Evolutionary conservation across 495 filamentous ascomycete species (phyloP), one percentile per base, ranked within the genome.

Genomic region (Sabuloglossum arenarium): DNA sequence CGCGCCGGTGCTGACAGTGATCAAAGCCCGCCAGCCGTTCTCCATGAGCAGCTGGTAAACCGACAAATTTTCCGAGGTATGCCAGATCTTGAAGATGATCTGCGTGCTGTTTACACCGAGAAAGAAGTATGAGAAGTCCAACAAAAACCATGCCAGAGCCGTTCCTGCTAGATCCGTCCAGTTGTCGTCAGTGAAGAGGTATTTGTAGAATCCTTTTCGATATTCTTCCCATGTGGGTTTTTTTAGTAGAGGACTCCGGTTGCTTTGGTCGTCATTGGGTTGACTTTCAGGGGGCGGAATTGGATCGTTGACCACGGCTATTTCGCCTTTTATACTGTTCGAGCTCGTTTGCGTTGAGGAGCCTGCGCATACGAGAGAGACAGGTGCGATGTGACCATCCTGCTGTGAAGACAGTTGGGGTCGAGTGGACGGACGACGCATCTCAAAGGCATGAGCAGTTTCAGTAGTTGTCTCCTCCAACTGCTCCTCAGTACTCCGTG

Each of bases 1-100:
- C 21, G 71, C 70, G 47, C 74, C 74, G 23, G 68, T 65, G 0
- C 63, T 61, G 12, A 39, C 58, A 30, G 60, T 73, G 42, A 59
- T 69, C 56, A 61, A 71, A 59, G 16, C 66, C 55, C 65, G 64
- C 47, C 67, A 54, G 0, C 59, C 59, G 54, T 69, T 64, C 27
- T 30, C 4, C 24, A 27, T 27, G 1, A 51, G 47, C 1, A 64
- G 51, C 50, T 64, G n/a, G 27, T 46, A 49, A n/a, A 56, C 39
- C 2, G 24, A 12, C 6, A 14, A 1, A 16, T 11, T 67, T 67
- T 71, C 70, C 29, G 62, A 60, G 28, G 62, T 62, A n/a, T 47
- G 56, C 23, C 60, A 62, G 57, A 89, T 87, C 0, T 75, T 77
- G 1, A 66, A 55, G 6, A 88, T 71, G 51, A 88, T 79, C 53